Evolutionary conservation across 768 basidiomycete species (phyloP).

Genomic region (Tephrocybe sp.): DNA sequence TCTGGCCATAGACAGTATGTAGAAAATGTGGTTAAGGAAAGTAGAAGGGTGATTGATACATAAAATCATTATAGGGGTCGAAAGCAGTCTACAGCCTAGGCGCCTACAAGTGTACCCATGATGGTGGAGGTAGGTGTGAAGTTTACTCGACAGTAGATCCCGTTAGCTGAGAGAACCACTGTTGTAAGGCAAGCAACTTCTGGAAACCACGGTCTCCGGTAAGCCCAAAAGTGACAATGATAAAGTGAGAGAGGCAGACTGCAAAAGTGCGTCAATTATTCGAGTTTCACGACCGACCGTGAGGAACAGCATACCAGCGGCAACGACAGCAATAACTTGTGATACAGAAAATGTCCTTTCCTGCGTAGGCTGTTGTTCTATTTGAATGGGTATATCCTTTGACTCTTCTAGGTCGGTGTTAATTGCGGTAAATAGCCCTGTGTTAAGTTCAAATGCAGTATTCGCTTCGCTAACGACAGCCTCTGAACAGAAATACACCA

Average conservation of each 20-base stretch:
- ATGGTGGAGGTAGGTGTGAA: neutral
- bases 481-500: constrained; percentile 23
- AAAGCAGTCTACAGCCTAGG: neutral
- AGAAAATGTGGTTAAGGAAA: too few relatives aligned
- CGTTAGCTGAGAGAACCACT: constrained; percentile 29
- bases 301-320: constrained; percentile 25
- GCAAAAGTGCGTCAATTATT: constrained; percentile 8
- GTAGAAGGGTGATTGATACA: neutral
- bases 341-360: constrained; percentile 28
- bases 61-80: neutral
- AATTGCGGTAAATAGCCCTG: constrained; percentile 40
- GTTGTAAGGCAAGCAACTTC: constrained; percentile 39
- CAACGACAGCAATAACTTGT: constrained; percentile 33
- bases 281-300: neutral
- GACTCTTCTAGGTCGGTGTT: constrained; percentile 15
- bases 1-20: neutral
- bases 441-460: constrained; percentile 46
- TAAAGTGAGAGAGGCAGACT: constrained; percentile 49
- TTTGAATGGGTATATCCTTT: constrained; percentile 13
- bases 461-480: constrained; percentile 47
- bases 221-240: constrained; percentile 43
- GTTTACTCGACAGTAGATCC: constrained; percentile 6
- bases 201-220: constrained; percentile 43
- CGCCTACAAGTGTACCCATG: too few relatives aligned
- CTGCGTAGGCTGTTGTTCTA: constrained; percentile 5